A percentile compares a stretch with the other conserved stretches of the same genome.
Evolutionary conservation across 176 grass and related monocot species (phyloP).

Genomic region (Themeda triandra): DNA sequence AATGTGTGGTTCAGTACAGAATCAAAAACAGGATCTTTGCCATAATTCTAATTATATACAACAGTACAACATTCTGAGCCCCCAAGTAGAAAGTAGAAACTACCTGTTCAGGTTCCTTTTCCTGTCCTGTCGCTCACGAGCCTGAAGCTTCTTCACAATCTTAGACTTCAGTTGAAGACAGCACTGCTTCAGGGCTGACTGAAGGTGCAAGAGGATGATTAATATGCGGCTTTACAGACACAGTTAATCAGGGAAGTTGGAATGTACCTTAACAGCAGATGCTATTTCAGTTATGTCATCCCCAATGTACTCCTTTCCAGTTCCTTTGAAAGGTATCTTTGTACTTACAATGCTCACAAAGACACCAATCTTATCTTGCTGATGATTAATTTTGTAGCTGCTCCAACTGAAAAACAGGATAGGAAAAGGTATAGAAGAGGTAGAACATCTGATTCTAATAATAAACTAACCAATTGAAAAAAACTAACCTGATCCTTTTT

Average conservation of each 20-base stretch:
- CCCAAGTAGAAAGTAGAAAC: neutral
- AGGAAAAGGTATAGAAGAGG: neutral
- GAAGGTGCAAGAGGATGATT: slow-evolving; percentile 24
- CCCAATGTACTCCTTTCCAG: slow-evolving; percentile 94
- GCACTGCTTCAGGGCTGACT: slow-evolving; percentile 88
- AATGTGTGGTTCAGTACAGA: neutral
- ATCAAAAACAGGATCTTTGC: neutral
- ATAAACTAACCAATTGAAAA: neutral
- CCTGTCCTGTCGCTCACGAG: slow-evolving; percentile 88
- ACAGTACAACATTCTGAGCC: neutral
- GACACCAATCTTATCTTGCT: slow-evolving; percentile 93
- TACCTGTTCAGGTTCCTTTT: slow-evolving; percentile 89
- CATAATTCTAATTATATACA: neutral
- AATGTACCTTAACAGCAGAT: slow-evolving; percentile 74
- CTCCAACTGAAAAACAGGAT: slow-evolving; percentile 65
- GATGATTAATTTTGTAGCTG: slow-evolving; percentile 94
- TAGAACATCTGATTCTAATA: neutral
- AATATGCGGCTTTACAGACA: slow-evolving; percentile 12
- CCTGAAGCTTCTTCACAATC: slow-evolving; percentile 91
- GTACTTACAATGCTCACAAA: slow-evolving; percentile 98
- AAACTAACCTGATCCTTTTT: slow-evolving; percentile 83
- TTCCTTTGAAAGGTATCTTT: slow-evolving; percentile 99
- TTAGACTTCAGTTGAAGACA: slow-evolving; percentile 95
- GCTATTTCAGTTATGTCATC: slow-evolving; percentile 97
- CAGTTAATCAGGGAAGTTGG: neutral